A percentile compares a stretch with the other conserved stretches of the same genome.
Conservation (phyloP, 169 alveolate genomes). For the Amoebophrya sp. region DNA sequence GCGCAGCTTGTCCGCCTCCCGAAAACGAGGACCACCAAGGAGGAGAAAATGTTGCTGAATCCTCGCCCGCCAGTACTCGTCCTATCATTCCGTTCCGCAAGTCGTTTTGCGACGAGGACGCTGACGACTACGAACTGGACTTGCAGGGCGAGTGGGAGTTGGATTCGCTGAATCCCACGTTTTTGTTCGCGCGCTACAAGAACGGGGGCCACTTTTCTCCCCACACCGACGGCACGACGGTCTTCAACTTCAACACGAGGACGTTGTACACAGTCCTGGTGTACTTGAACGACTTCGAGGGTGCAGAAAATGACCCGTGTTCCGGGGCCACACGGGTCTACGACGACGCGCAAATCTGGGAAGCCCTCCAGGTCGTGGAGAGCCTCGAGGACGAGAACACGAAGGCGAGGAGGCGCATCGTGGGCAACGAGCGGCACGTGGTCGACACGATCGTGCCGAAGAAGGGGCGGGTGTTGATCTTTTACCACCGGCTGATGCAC, state of each 20-base stretch:
- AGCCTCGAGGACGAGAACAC: background rate
- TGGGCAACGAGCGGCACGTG: background rate
- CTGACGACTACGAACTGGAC: slow-evolving; percentile 1
- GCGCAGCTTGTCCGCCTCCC: too few relatives aligned
- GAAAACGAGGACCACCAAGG: too few relatives aligned
- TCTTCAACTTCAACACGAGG: slow-evolving; percentile 29
- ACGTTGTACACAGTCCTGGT: slow-evolving; percentile 32
- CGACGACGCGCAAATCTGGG: slow-evolving; percentile 30
- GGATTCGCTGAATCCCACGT: background rate
- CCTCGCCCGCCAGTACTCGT: too few relatives aligned
- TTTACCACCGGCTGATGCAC: background rate
- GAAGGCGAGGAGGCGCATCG: too few relatives aligned
- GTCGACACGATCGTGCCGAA: background rate
- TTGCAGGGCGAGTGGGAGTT: background rate
- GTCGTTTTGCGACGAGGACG: background rate
- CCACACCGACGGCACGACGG: slow-evolving; percentile 35
- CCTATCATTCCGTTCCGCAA: background rate
- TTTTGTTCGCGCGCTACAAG: slow-evolving; percentile 16
- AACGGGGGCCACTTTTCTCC: slow-evolving; percentile 40
- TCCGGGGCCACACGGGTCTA: slow-evolving; percentile 26
- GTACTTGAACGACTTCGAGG: slow-evolving; percentile 24
- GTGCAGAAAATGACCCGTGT: too few relatives aligned
- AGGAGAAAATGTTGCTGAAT: too few relatives aligned
- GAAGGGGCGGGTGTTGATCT: background rate
- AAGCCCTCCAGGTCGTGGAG: slow-evolving; percentile 11